Base-by-base conservation (phyloP, 2,329 filamentous ascomycete species). In the Apiospora saccharicola region DNA sequence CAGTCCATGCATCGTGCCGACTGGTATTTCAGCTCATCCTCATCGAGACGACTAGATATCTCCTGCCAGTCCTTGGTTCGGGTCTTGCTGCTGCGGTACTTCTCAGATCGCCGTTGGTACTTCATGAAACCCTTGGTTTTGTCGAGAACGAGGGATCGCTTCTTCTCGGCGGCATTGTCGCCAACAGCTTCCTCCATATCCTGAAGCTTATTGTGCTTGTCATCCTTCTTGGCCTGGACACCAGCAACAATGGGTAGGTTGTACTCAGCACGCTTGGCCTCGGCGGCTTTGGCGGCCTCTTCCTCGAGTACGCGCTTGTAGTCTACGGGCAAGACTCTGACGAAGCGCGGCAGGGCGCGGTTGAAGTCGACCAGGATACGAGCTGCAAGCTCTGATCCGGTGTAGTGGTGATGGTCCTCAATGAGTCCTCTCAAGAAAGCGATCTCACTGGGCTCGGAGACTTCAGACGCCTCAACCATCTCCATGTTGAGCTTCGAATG, bases 81-180 rank as follows among this genome's bases (percentile, higher is more conserved):
- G 57, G 93, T 95, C 82, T 94, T 93, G 6, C 93, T 90, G 79
- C 90, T 91, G 76, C 96, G 93, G 83, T 98, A 98, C 86, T 98
- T 98, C 87, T 98, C 96, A 26, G 93, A 91, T 72, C 95, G 94
- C 71, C 96, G 94, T 81, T 93, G 90, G 85, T 98, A 98, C 84
- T 97, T 96, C 94, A 97, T 98, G 88, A 98, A 98, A 43, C 96
- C 96, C 78, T 91, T 92, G 0, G 96, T 98, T 90, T 98, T 98
- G 86, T 98, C 95, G n/a, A 98, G 90, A 8, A 98, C 94, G 26
- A 98, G 88, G 7, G 95, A 94, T 70, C 92, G 92, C 83, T 96
- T 95, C 86, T 98, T 97, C 85, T 98, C 95, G 1, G 91, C 92
- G 77, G 93, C 93, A 51, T 90, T 90, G 82, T 98, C 95, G 19